Conservation (phyloP, 306 rosid genomes). For the Senna siamea region DNA sequence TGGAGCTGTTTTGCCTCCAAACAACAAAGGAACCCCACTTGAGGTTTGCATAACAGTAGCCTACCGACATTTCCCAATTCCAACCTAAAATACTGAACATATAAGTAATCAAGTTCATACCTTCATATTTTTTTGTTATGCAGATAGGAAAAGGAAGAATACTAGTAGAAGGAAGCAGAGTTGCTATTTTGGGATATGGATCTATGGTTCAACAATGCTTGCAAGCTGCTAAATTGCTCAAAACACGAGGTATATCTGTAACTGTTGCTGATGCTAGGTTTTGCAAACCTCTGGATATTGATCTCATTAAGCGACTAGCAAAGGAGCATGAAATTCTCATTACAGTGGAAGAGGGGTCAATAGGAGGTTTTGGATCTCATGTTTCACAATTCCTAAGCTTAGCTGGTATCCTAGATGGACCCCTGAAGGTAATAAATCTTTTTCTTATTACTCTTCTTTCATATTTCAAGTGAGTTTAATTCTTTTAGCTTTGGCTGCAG, state of each 20-base stretch:
- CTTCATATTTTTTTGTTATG: not conserved
- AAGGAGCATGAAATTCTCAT: conserved; percentile 70
- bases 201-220: conserved; percentile 68
- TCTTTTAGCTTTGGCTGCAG: conserved; percentile 42
- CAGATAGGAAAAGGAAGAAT: conserved; percentile 86
- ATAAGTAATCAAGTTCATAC: conserved; percentile 2
- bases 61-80: conserved; percentile 8
- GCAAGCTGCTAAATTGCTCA: conserved; percentile 60
- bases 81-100: not conserved
- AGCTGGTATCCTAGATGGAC: conserved; percentile 63
- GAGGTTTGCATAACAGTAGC: conserved; percentile 69
- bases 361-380: conserved; percentile 89
- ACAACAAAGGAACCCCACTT: conserved; percentile 64
- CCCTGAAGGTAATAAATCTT: conserved; percentile 60
- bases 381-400: conserved; percentile 68
- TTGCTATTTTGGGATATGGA: conserved; percentile 78
- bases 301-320: conserved; percentile 60
- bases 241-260: conserved; percentile 47
- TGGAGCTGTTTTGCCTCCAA: conserved; percentile 57
- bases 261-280: conserved; percentile 84
- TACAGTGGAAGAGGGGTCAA: conserved; percentile 78
- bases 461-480: conserved; percentile 14
- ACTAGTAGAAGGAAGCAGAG: conserved; percentile 63
- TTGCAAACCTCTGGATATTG: conserved; percentile 77
- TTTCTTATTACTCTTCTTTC: not conserved